These are phyloP conservation scores for Macadamia integrifolia DNA, from an alignment of 164 flowering plant genomes.

Conservation along the genomic window DNA sequence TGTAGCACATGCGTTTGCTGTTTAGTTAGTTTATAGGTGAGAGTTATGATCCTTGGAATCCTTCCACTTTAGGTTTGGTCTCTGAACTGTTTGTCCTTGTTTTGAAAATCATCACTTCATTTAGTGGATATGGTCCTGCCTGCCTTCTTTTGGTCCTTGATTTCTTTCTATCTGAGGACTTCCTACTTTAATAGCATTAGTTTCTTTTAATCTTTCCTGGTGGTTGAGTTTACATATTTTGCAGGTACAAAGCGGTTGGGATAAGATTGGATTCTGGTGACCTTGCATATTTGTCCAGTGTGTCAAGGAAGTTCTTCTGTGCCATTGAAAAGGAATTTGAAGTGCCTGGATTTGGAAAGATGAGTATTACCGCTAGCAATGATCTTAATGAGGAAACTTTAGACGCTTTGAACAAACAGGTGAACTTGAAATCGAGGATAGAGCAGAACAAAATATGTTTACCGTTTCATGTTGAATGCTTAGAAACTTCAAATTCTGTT, in stretches of 20 bases:
- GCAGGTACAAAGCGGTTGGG: constrained; percentile 89
- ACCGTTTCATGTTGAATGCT: neutral
- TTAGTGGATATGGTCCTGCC: no score
- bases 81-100: no score
- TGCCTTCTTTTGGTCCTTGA: no score
- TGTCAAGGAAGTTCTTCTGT: constrained; percentile 70
- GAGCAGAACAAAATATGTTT: no score
- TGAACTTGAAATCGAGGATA: constrained; percentile 10
- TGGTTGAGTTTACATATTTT: constrained; percentile 2
- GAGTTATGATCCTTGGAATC: no score
- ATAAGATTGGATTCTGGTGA: constrained; percentile 98
- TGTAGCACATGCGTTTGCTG: no score
- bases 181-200: neutral
- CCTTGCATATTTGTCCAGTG: constrained; percentile 83
- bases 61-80: no score
- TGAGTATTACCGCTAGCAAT: constrained; percentile 87
- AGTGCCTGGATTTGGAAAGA: constrained; percentile 70
- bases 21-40: no score
- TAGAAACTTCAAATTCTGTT: neutral
- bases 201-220: neutral
- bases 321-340: constrained; percentile 77
- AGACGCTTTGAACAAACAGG: constrained; percentile 99
- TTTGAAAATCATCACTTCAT: no score
- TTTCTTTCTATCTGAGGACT: neutral
- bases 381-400: constrained; percentile 98